phyloP scores from a whole-genome alignment of 768 basidiomycete genomes.

The Botryobasidium botryosum region DNA sequence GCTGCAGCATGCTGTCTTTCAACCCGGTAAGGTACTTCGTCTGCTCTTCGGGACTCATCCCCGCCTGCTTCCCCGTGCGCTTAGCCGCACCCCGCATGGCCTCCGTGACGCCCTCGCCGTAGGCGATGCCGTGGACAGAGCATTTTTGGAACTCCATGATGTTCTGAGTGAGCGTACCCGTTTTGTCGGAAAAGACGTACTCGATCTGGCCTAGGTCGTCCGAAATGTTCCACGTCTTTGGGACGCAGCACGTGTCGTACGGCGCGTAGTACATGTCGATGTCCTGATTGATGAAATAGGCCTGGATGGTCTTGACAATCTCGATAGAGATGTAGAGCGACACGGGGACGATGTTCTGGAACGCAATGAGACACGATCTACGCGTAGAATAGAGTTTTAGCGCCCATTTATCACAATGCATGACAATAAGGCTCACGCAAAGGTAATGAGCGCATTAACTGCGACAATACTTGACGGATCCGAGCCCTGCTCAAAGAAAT shows the following conservation, averaged over 20 bases:
- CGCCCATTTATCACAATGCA: no score
- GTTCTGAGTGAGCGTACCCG: slow-evolving; percentile 94
- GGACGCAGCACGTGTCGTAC: slow-evolving; percentile 75
- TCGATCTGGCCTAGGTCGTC: slow-evolving; percentile 98
- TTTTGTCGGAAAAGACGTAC: slow-evolving; percentile 88
- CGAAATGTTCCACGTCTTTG: slow-evolving; percentile 97
- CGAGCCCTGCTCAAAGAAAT: slow-evolving; percentile 51
- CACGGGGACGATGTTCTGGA: slow-evolving; percentile 95
- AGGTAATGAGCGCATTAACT: slow-evolving; percentile 73
- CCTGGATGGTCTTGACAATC: slow-evolving; percentile 95
- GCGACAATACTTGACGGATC: slow-evolving; percentile 42
- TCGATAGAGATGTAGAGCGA: slow-evolving; percentile 96
- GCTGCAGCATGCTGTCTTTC: slow-evolving; percentile 60
- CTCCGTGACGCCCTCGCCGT: slow-evolving; percentile 91
- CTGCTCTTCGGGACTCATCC: slow-evolving; percentile 55
- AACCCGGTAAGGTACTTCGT: slow-evolving; percentile 41
- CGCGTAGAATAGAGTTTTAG: no score
- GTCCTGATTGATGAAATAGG: slow-evolving; percentile 91
- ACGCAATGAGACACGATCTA: slow-evolving; percentile 85
- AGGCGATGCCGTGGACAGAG: slow-evolving; percentile 64
- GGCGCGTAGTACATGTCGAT: slow-evolving; percentile 89
- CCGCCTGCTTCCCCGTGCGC: slow-evolving; percentile 53
- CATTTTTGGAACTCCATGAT: slow-evolving; percentile 98
- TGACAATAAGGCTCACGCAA: slow-evolving; percentile 46
- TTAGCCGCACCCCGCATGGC: slow-evolving; percentile 86